A percentile compares a stretch with the other conserved stretches of the same genome.
These are phyloP conservation scores for Starmerella stigmatis DNA, from an alignment of 805 yeast species.

Conservation along the genomic window DNA sequence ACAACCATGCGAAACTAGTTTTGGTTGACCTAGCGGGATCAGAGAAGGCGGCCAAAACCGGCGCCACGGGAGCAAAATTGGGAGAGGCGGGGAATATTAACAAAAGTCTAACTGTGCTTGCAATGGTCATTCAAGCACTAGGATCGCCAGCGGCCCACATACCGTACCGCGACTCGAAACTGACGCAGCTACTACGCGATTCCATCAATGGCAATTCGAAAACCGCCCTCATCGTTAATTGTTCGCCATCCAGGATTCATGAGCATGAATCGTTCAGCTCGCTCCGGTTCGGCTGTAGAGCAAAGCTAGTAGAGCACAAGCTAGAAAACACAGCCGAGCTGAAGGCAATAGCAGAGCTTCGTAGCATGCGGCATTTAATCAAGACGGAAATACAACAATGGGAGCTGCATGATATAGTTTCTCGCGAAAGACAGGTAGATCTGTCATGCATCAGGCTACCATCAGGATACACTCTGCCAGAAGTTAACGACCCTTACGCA, in stretches of 20 bases:
- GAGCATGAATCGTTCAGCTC: conserved; percentile 60
- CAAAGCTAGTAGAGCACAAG: conserved; percentile 27
- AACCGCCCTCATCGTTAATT: conserved; percentile 60
- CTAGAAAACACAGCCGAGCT: background rate
- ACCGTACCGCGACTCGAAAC: conserved; percentile 67
- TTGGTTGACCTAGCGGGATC: conserved; percentile 81
- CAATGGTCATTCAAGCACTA: conserved; percentile 66
- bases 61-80: conserved; percentile 58
- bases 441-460: background rate
- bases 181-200: conserved; percentile 66
- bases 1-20: conserved; percentile 40
- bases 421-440: background rate
- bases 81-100: conserved; percentile 81
- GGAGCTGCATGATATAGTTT: background rate
- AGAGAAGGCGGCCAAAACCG: conserved; percentile 65
- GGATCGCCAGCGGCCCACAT: conserved; percentile 25
- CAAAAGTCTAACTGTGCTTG: conserved; percentile 61
- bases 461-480: too few species aligned
- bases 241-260: conserved; percentile 52
- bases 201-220: conserved; percentile 72
- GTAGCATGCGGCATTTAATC: background rate
- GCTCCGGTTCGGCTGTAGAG: conserved; percentile 64
- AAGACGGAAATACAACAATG: background rate
- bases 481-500: background rate
- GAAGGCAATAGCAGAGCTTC: background rate